Percentiles rank a stretch among this genome's conserved stretches.
These are phyloP conservation scores for Vigna angularis DNA, from an alignment of 306 rosid genomes.

Conservation along the genomic window DNA sequence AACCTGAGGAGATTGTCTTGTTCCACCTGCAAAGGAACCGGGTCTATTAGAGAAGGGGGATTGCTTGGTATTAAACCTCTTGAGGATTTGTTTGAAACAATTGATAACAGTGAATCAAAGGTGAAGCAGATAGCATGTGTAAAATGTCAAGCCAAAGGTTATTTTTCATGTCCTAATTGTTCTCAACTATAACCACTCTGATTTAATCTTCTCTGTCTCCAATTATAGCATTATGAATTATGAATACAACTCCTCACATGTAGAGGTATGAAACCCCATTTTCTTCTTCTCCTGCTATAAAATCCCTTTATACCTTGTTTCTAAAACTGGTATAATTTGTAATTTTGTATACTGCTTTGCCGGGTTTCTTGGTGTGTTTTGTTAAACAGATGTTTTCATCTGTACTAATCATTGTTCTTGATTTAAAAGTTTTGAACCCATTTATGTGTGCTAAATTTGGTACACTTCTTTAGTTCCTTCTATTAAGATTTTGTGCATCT, in stretches of 20 bases:
- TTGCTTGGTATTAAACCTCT: slow-evolving; percentile 49
- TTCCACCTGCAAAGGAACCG: slow-evolving; percentile 73
- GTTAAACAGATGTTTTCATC: no score
- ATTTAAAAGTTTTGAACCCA: slow-evolving; percentile 35
- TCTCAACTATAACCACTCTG: slow-evolving; percentile 44
- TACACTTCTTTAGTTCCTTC: slow-evolving; percentile 23
- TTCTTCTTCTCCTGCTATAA: neutral
- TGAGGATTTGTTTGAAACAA: slow-evolving; percentile 58
- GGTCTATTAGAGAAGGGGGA: slow-evolving; percentile 68
- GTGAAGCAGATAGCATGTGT: slow-evolving; percentile 56
- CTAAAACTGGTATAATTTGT: neutral
- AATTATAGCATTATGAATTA: slow-evolving; percentile 17
- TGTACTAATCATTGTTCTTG: neutral
- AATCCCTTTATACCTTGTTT: neutral
- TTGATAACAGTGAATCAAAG: slow-evolving; percentile 52
- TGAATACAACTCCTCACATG: neutral
- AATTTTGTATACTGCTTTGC: neutral
- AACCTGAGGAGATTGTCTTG: slow-evolving; percentile 80
- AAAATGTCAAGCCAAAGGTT: slow-evolving; percentile 78
- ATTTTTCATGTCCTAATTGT: slow-evolving; percentile 81
- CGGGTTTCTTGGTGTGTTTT: slow-evolving; percentile 11
- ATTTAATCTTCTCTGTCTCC: neutral
- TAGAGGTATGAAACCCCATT: neutral
- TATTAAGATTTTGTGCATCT: slow-evolving; percentile 30
- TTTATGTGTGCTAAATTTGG: slow-evolving; percentile 29